These are phyloP conservation scores for Dictyostelium firmibasis DNA, from an alignment of 78 protist genomes.

Conservation along the genomic window DNA sequence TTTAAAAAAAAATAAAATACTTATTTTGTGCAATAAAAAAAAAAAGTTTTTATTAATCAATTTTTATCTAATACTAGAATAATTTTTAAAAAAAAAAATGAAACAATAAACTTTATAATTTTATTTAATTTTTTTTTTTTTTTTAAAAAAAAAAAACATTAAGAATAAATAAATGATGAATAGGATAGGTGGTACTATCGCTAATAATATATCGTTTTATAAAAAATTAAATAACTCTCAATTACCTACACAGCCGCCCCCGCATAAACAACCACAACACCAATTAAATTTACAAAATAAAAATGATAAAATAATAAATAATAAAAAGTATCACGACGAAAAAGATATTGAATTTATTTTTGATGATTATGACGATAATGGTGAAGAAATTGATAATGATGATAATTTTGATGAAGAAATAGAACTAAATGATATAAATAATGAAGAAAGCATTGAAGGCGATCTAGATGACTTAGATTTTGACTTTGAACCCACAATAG, in stretches of 20 bases:
- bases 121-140: neutral
- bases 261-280: too few species aligned
- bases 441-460: neutral
- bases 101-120: too few species aligned
- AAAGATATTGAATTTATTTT: neutral
- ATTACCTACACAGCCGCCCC: neutral
- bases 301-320: neutral
- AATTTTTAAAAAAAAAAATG: too few species aligned
- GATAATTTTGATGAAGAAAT: neutral
- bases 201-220: neutral
- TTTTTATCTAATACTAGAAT: neutral
- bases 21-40: neutral
- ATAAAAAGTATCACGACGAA: neutral
- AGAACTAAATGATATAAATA: too few species aligned
- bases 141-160: neutral
- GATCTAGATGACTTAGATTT: neutral
- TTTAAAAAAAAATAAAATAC: too few species aligned
- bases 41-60: neutral
- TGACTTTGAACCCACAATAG: neutral
- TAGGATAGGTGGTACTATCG: neutral
- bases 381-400: neutral
- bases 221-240: neutral
- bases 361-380: neutral
- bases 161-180: too few species aligned
- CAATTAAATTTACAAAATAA: neutral